Evolutionary conservation across 2,329 filamentous ascomycete genomes (phyloP).

Genomic region (Chrysoporthe austroafricana): DNA sequence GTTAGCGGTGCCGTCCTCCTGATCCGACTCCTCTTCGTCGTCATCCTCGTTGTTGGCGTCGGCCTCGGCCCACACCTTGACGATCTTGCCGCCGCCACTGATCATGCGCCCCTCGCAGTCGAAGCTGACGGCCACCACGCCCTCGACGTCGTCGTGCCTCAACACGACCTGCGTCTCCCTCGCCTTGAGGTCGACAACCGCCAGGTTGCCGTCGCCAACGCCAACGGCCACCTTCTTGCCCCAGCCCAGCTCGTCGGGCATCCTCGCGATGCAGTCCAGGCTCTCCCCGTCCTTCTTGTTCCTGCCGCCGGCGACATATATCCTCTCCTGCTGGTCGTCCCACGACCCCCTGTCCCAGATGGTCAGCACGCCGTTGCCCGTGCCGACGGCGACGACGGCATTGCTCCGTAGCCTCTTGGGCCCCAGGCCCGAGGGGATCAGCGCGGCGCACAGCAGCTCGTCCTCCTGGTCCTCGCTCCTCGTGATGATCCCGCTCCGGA

Average conservation of each 20-base stretch:
- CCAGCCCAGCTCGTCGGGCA: slow-evolving; percentile 71
- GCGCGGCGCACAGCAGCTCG: slow-evolving; percentile 80
- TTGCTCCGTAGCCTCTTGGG: slow-evolving; percentile 68
- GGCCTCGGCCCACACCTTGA: slow-evolving; percentile 90
- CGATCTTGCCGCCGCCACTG: slow-evolving; percentile 79
- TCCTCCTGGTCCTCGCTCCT: slow-evolving; percentile 95
- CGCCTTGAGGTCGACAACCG: slow-evolving; percentile 73
- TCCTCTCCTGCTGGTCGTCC: slow-evolving; percentile 92
- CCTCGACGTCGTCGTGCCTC: slow-evolving; percentile 86
- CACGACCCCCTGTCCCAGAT: slow-evolving; percentile 93
- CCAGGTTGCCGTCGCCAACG: slow-evolving; percentile 77
- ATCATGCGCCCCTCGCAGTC: slow-evolving; percentile 87
- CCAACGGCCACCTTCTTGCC: slow-evolving; percentile 78
- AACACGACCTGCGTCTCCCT: slow-evolving; percentile 72
- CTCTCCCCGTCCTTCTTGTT: slow-evolving; percentile 67
- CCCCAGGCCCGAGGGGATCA: slow-evolving; percentile 72
- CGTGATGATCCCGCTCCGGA: slow-evolving; percentile 82
- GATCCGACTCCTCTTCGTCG: slow-evolving; percentile 48
- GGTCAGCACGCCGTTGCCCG: slow-evolving; percentile 79
- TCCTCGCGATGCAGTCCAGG: slow-evolving; percentile 74
- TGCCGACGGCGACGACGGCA: slow-evolving; percentile 77
- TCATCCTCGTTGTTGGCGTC: slow-evolving; percentile 51
- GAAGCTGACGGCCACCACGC: slow-evolving; percentile 80
- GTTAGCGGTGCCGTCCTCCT: slow-evolving; percentile 47
- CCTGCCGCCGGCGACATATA: slow-evolving; percentile 70